Percentiles rank a stretch among this genome's conserved stretches.
These are phyloP conservation scores for Verbena officinalis DNA, from an alignment of 257 asterid species.

Conservation along the genomic window DNA sequence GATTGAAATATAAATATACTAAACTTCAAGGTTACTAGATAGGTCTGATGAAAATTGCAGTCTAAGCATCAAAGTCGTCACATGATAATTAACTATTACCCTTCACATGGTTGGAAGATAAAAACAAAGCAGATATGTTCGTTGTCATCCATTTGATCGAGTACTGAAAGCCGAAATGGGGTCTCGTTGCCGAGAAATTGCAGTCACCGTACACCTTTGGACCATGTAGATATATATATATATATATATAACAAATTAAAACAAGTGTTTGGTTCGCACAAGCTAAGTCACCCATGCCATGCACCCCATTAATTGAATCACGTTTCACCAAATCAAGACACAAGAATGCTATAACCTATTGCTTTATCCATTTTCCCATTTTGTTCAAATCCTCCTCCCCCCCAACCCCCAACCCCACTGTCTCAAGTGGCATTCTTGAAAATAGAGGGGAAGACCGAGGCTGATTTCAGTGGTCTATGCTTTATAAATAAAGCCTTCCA, in stretches of 20 bases:
- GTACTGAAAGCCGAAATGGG: conserved; percentile 6
- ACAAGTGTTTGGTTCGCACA: conserved; percentile 21
- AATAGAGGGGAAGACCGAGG: conserved; percentile 30
- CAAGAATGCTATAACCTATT: conserved; percentile 7
- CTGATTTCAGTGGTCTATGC: conserved; percentile 22
- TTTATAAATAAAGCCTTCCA: conserved; percentile 51
- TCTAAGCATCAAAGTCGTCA: neutral
- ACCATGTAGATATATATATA: neutral
- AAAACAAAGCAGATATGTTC: neutral
- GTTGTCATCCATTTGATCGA: conserved; percentile 16
- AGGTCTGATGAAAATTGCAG: too few relatives aligned
- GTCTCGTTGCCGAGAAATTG: neutral
- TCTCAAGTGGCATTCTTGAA: conserved; percentile 40
- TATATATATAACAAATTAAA: conserved; percentile 22
- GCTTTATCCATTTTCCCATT: conserved; percentile 30
- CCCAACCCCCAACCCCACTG: neutral
- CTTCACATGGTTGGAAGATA: neutral
- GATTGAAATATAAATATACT: too few relatives aligned
- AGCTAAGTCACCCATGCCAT: conserved; percentile 36
- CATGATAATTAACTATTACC: neutral
- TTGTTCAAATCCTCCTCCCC: neutral
- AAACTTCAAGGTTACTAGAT: too few relatives aligned
- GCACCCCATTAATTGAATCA: conserved; percentile 19
- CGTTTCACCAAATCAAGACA: conserved; percentile 27
- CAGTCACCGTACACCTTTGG: neutral